Conservation (phyloP, 305 asterid species). For the Fraxinus greggii region DNA sequence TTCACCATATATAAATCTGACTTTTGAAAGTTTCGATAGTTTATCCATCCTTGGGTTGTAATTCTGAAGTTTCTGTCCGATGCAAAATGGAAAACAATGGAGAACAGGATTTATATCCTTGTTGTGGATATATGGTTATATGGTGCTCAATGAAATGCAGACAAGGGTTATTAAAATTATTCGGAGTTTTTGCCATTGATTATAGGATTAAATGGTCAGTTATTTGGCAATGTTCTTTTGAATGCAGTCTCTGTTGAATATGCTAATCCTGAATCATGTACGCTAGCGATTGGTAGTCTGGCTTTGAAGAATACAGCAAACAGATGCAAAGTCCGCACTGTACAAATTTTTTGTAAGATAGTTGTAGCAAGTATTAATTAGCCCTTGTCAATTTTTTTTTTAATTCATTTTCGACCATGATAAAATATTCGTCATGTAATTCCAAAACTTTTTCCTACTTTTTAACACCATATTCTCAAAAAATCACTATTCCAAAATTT, state of each 20-base stretch:
- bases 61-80: neutral
- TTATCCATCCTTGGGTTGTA: neutral
- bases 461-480: too few species aligned
- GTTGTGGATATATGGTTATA: neutral
- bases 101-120: neutral
- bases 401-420: too few species aligned
- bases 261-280: neutral
- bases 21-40: conserved; percentile 2
- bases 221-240: neutral
- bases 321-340: neutral
- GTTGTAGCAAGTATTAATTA: neutral
- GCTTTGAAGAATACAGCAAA: neutral
- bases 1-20: neutral
- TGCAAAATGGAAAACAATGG: neutral
- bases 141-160: neutral
- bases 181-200: neutral
- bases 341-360: neutral
- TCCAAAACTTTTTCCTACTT: too few species aligned
- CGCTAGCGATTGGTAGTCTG: neutral
- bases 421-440: too few species aligned
- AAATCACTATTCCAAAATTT: too few species aligned
- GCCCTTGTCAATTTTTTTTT: too few species aligned
- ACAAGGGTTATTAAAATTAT: neutral
- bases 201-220: neutral
- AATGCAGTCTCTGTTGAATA: neutral